phyloP scores from a whole-genome alignment of 352 stramenopile genomes.

The Phytophthora sojae region DNA sequence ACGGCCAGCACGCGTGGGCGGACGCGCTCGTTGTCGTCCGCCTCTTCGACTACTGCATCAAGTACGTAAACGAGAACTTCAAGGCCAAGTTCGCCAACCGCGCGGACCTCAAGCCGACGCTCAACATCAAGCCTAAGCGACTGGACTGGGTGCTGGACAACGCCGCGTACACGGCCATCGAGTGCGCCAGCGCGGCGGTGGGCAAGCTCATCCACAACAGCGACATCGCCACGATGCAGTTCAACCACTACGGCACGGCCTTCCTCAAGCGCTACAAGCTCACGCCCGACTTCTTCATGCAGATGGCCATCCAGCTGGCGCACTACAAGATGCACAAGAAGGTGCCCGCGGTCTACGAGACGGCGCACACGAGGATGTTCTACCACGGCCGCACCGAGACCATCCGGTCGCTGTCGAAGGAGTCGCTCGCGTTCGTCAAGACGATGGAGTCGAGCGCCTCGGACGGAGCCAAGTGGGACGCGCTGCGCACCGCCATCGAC shows the following conservation, averaged over 20 bases:
- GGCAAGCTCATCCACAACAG: slow-evolving; percentile 93
- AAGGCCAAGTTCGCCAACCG: slow-evolving; percentile 87
- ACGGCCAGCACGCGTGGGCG: slow-evolving; percentile 98
- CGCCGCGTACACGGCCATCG: slow-evolving; percentile 80
- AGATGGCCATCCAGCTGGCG: slow-evolving; percentile 97
- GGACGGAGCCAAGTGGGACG: slow-evolving; percentile 82
- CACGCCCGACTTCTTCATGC: slow-evolving; percentile 97
- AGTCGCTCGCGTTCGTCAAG: slow-evolving; percentile 93
- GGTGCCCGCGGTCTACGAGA: slow-evolving; percentile 97
- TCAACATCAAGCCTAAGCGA: slow-evolving; percentile 72
- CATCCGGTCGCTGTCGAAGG: slow-evolving; percentile 88
- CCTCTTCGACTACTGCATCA: slow-evolving; percentile 95
- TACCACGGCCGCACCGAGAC: slow-evolving; percentile 97
- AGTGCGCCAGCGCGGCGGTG: slow-evolving; percentile 89
- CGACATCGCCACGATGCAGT: slow-evolving; percentile 92
- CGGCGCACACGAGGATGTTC: slow-evolving; percentile 97
- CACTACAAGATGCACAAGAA: slow-evolving; percentile 96
- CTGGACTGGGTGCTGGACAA: slow-evolving; percentile 89
- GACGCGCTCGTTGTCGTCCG: slow-evolving; percentile 96
- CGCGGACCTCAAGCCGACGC: slow-evolving; percentile 68
- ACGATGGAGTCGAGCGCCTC: slow-evolving; percentile 82
- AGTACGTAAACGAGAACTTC: slow-evolving; percentile 92
- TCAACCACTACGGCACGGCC: slow-evolving; percentile 92
- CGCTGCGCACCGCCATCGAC: slow-evolving; percentile 90
- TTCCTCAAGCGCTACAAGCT: slow-evolving; percentile 96